A percentile compares a stretch with the other conserved stretches of the same genome.
phyloP scores from a whole-genome alignment of 345 rosid species.

The Brassica rapa region DNA sequence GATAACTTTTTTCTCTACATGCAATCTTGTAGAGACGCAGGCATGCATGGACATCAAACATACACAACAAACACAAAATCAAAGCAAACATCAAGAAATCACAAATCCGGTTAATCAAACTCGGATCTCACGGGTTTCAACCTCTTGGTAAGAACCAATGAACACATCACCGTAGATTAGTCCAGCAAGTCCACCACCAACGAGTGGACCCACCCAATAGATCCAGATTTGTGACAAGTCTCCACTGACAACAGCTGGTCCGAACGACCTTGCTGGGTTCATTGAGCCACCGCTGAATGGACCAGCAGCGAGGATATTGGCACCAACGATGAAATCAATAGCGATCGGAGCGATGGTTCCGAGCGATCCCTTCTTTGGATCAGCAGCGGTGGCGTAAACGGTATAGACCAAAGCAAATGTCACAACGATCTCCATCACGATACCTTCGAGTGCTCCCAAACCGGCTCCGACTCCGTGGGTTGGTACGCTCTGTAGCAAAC shows the following conservation, averaged over 20 bases:
- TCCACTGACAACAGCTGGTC: conserved; percentile 81
- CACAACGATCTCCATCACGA: conserved; percentile 75
- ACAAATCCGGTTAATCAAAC: background rate
- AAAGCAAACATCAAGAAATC: background rate
- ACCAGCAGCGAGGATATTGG: conserved; percentile 90
- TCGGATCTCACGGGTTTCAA: conserved; percentile 39
- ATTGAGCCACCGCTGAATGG: conserved; percentile 93
- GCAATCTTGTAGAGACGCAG: conserved; percentile 7
- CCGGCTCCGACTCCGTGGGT: conserved; percentile 76
- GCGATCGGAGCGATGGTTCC: conserved; percentile 82
- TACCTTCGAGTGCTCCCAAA: conserved; percentile 54
- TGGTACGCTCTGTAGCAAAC: conserved; percentile 60
- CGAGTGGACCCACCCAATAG: conserved; percentile 80
- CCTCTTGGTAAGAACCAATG: conserved; percentile 58
- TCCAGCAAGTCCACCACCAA: conserved; percentile 87
- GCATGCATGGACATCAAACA: background rate
- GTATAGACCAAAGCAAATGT: conserved; percentile 85
- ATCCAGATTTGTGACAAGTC: conserved; percentile 72
- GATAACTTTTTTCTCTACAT: background rate
- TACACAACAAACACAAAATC: conserved; percentile 22
- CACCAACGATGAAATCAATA: conserved; percentile 89
- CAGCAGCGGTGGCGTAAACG: conserved; percentile 83
- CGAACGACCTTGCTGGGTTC: conserved; percentile 95
- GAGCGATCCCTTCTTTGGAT: conserved; percentile 76
- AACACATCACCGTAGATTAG: conserved; percentile 73